These are phyloP conservation scores for Artemisia princeps DNA, from an alignment of 140 eudicot species.

Conservation along the genomic window DNA sequence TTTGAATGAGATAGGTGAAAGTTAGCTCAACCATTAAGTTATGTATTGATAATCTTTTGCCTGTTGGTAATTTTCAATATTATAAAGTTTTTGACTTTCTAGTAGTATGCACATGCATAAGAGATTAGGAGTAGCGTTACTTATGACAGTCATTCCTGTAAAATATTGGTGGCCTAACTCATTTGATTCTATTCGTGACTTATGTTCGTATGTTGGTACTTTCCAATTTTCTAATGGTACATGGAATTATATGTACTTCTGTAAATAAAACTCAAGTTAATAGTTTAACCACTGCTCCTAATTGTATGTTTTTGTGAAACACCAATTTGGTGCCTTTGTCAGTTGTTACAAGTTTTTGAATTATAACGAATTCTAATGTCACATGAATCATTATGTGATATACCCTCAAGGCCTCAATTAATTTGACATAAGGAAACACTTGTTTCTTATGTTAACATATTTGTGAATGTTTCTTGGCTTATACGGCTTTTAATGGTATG, in stretches of 20 bases:
- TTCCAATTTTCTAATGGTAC: too few species aligned
- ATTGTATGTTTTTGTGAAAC: slow-evolving; percentile 8
- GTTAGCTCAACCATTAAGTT: neutral
- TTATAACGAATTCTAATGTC: neutral
- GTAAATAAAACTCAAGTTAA: neutral
- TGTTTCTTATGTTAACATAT: neutral
- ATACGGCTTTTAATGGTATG: neutral
- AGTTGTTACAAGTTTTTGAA: neutral
- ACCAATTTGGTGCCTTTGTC: neutral
- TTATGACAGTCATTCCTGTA: neutral
- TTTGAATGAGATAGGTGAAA: neutral
- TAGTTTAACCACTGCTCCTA: neutral
- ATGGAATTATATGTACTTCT: neutral
- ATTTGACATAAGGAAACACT: neutral
- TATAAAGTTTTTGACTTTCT: neutral
- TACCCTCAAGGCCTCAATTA: neutral
- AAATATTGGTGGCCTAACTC: too few species aligned
- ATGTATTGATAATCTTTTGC: neutral
- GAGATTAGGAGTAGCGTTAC: too few species aligned
- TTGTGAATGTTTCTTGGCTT: neutral
- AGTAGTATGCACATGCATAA: neutral
- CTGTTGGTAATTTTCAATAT: neutral
- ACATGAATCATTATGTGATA: neutral
- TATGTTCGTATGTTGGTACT: too few species aligned
- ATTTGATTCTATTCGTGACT: too few species aligned